Percentiles rank a stretch among this genome's conserved stretches.
Evolutionary conservation across 495 filamentous ascomycete genomes (phyloP).

Genomic region (Neurospora discreta): DNA sequence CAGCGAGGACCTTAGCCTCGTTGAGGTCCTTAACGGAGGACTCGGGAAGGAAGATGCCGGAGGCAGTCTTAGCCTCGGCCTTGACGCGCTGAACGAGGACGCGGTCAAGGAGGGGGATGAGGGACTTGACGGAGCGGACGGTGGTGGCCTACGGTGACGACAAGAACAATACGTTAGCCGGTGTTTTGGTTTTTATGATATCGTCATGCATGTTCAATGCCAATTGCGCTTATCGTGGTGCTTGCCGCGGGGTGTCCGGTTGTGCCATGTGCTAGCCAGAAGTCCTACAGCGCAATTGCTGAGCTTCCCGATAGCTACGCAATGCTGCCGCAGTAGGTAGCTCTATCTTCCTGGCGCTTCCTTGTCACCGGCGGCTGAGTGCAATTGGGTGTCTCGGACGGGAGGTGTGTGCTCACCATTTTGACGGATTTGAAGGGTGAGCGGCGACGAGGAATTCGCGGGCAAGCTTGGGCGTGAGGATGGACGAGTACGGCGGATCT

Average conservation of each 20-base stretch:
- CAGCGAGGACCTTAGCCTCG: slow-evolving; percentile 90
- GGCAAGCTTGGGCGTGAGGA: not conserved
- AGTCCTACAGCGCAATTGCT: not conserved
- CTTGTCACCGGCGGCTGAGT: not conserved
- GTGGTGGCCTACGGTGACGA: slow-evolving; percentile 42
- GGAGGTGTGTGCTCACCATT: not conserved
- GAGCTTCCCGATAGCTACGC: not conserved
- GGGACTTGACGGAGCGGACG: slow-evolving; percentile 90
- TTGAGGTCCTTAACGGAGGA: slow-evolving; percentile 95
- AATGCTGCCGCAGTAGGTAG: not conserved
- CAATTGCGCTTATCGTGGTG: not conserved
- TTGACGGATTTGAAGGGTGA: not conserved
- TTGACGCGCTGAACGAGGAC: slow-evolving; percentile 97
- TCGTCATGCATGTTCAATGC: not conserved
- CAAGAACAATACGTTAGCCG: not conserved
- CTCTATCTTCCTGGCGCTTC: not conserved
- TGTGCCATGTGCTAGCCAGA: not conserved
- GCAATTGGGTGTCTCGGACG: not conserved
- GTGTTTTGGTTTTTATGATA: not conserved
- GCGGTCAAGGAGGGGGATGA: slow-evolving; percentile 94
- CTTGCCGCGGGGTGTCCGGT: not conserved
- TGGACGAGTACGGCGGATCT: not conserved
- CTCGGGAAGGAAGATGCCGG: slow-evolving; percentile 95
- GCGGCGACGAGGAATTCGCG: not conserved
- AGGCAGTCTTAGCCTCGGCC: slow-evolving; percentile 89